Conservation (phyloP, 2,329 filamentous ascomycete species). For the Talaromyces atroroseus region DNA sequence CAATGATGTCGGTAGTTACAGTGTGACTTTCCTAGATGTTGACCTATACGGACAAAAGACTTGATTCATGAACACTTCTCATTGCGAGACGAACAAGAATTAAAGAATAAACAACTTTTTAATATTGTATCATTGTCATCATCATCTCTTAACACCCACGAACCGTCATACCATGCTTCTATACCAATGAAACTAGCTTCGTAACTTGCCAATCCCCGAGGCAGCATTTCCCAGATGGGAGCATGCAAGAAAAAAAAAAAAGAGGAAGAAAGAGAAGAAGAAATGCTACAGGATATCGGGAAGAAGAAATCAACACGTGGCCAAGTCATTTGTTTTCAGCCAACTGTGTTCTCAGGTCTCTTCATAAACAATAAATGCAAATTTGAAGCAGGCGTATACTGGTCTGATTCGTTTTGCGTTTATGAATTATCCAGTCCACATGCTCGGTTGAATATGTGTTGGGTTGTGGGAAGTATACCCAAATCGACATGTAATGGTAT, state of each 20-base stretch:
- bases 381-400: not conserved
- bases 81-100: not conserved
- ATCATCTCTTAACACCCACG: slow-evolving; percentile 10
- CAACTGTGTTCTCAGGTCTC: not conserved
- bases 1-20: not conserved
- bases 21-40: no score
- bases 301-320: not conserved
- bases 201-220: not conserved
- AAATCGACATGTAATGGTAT: not conserved
- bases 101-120: slow-evolving; percentile 7
- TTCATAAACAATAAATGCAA: not conserved
- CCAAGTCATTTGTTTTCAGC: not conserved
- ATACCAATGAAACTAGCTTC: slow-evolving; percentile 3
- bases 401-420: not conserved
- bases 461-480: not conserved
- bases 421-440: not conserved
- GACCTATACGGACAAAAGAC: not conserved
- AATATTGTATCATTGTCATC: slow-evolving; percentile 13
- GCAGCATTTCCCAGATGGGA: not conserved
- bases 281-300: slow-evolving; percentile 7
- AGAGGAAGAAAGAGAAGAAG: not conserved
- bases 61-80: not conserved
- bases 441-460: slow-evolving; percentile 4
- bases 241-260: not conserved
- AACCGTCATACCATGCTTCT: slow-evolving; percentile 6